These are phyloP conservation scores for Cytidiella melzeri DNA, from an alignment of 768 basidiomycete genomes.

Conservation along the genomic window DNA sequence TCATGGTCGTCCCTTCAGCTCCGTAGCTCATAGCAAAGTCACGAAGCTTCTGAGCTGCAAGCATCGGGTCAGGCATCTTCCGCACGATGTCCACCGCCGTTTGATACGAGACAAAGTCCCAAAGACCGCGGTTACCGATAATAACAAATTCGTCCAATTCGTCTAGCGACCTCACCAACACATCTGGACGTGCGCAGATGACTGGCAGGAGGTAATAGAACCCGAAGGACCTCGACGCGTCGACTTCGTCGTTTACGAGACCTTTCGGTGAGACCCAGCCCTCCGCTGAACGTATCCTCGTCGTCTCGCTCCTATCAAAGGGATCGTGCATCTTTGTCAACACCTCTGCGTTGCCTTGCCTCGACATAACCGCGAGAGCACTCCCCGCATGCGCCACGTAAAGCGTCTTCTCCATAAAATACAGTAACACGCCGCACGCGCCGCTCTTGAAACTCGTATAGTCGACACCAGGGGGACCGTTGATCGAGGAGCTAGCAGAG, in stretches of 20 bases:
- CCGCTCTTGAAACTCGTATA: constrained; percentile 58
- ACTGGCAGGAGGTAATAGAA: constrained; percentile 87
- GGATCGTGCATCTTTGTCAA: constrained; percentile 86
- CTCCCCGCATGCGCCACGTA: constrained; percentile 90
- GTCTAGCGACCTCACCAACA: constrained; percentile 60
- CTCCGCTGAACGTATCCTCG: constrained; percentile 84
- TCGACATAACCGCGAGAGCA: constrained; percentile 80
- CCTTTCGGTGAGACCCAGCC: constrained; percentile 93
- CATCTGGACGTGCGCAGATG: constrained; percentile 83
- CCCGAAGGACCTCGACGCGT: constrained; percentile 91
- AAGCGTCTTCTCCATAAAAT: constrained; percentile 71
- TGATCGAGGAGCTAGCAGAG: constrained; percentile 44
- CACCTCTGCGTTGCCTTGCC: constrained; percentile 63
- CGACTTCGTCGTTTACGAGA: constrained; percentile 85
- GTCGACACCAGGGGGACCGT: constrained; percentile 32
- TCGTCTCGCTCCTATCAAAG: constrained; percentile 77
- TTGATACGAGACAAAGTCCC: constrained; percentile 92
- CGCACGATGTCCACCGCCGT: constrained; percentile 95
- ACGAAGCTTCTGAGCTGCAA: constrained; percentile 93
- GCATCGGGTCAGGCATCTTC: constrained; percentile 69
- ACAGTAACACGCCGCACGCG: constrained; percentile 82
- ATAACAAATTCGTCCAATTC: constrained; percentile 95
- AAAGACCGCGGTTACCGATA: constrained; percentile 86
- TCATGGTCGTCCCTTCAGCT: constrained; percentile 90
- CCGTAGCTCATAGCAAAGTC: constrained; percentile 98